Evolutionary conservation across 164 flowering plant species (phyloP).

Genomic region (Paratinospora sagittata): DNA sequence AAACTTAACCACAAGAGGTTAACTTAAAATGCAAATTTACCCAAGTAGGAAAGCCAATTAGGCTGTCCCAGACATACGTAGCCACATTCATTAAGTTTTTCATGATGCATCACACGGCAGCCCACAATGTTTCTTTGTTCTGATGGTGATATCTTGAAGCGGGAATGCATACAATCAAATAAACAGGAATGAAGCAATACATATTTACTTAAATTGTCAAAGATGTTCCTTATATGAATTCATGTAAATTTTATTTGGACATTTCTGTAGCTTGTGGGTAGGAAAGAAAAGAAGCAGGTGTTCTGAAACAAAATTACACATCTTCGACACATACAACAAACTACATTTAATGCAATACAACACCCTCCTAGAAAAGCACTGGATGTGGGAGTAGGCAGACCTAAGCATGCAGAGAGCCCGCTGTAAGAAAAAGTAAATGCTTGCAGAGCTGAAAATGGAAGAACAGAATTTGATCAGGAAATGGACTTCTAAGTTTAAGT

Average conservation of each 20-base stretch:
- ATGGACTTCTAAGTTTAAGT: not conserved
- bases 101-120: too few species aligned
- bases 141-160: too few species aligned
- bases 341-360: not conserved
- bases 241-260: not conserved
- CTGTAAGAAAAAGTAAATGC: not conserved
- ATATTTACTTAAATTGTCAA: too few species aligned
- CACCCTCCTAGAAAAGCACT: not conserved
- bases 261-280: not conserved
- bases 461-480: not conserved
- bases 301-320: not conserved
- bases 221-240: too few species aligned
- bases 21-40: too few species aligned
- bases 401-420: not conserved
- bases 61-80: too few species aligned
- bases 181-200: too few species aligned
- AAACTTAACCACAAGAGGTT: too few species aligned
- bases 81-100: too few species aligned
- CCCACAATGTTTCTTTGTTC: too few species aligned
- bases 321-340: not conserved
- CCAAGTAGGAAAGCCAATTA: too few species aligned
- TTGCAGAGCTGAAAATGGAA: not conserved
- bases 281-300: not conserved
- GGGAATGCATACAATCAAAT: too few species aligned
- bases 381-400: not conserved